A percentile compares a stretch with the other conserved stretches of the same genome.
These are phyloP conservation scores for Hyaloscypha bicolor DNA, from an alignment of 495 filamentous ascomycete species.

Conservation along the genomic window DNA sequence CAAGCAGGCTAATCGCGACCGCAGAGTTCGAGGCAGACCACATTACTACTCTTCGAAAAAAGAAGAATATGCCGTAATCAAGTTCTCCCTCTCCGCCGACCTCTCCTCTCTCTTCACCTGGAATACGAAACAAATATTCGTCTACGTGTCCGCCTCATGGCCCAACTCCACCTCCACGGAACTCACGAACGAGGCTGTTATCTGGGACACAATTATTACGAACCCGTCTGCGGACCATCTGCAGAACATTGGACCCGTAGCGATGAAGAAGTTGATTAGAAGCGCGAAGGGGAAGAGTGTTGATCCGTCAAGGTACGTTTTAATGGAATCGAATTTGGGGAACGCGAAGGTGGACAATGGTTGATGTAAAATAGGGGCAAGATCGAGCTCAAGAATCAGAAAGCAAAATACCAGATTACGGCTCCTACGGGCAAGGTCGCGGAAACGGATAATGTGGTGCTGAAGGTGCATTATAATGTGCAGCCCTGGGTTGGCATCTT, in stretches of 20 bases:
- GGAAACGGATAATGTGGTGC: constrained; percentile 67
- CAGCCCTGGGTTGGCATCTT: constrained; percentile 95
- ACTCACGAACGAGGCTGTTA: constrained; percentile 71
- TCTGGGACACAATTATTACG: constrained; percentile 94
- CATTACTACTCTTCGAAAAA: constrained; percentile 92
- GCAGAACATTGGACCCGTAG: constrained; percentile 50
- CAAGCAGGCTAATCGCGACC: constrained; percentile 1
- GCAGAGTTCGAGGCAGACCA: constrained; percentile 80
- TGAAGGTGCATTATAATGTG: constrained; percentile 89
- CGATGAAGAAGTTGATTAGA: constrained; percentile 54
- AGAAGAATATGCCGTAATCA: constrained; percentile 92
- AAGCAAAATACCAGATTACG: constrained; percentile 92
- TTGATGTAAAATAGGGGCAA: constrained; percentile 51
- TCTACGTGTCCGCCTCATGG: constrained; percentile 90
- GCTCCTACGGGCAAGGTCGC: constrained; percentile 78
- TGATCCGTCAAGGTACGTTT: constrained; percentile 49
- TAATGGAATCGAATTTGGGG: constrained; percentile 2
- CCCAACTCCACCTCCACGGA: constrained; percentile 50
- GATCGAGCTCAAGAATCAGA: constrained; percentile 74
- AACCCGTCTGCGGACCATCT: constrained; percentile 62
- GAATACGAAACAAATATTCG: constrained; percentile 99
- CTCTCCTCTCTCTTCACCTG: constrained; percentile 92
- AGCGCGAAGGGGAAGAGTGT: constrained; percentile 53
- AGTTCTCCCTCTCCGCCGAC: constrained; percentile 87
- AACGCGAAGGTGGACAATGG: neutral